Percentiles rank a stretch among this genome's conserved stretches.
Evolutionary conservation across 345 rosid species (phyloP).

Genomic region (Trapa incisa): DNA sequence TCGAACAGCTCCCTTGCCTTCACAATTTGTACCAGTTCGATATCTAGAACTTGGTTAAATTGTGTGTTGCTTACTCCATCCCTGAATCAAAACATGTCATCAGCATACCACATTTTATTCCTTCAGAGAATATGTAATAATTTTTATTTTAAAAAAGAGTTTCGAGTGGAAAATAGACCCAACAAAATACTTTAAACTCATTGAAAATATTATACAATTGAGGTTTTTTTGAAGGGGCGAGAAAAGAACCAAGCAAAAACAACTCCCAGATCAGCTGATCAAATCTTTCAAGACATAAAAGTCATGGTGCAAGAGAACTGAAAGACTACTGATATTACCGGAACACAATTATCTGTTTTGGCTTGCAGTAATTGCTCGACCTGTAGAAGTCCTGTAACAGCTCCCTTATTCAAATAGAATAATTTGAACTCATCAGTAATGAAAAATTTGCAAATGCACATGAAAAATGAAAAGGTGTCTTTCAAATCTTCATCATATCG

Average conservation of each 20-base stretch:
- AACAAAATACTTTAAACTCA: not conserved
- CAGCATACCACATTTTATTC: not conserved
- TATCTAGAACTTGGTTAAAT: conserved; percentile 72
- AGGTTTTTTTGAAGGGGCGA: not conserved
- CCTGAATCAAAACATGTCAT: conserved; percentile 23
- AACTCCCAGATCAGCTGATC: not conserved
- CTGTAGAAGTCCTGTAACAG: conserved; percentile 48
- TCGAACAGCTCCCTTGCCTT: conserved; percentile 30
- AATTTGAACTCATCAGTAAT: not conserved
- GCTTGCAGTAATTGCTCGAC: conserved; percentile 45
- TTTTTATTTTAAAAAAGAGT: not conserved
- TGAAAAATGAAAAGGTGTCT: not conserved
- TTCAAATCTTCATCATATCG: not conserved
- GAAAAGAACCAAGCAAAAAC: not conserved
- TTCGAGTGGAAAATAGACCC: not conserved
- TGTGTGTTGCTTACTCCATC: conserved; percentile 95
- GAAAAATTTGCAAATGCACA: not conserved
- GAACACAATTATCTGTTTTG: conserved; percentile 68
- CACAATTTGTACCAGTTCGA: conserved; percentile 69
- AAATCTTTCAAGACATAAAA: not conserved
- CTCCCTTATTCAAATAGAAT: conserved; percentile 34
- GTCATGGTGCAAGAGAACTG: not conserved
- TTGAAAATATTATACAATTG: not conserved
- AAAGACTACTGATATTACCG: conserved; percentile 27
- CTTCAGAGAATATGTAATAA: not conserved